phyloP scores from a whole-genome alignment of 192 early-diverging fungal species.

The Backusella psychrophila region DNA sequence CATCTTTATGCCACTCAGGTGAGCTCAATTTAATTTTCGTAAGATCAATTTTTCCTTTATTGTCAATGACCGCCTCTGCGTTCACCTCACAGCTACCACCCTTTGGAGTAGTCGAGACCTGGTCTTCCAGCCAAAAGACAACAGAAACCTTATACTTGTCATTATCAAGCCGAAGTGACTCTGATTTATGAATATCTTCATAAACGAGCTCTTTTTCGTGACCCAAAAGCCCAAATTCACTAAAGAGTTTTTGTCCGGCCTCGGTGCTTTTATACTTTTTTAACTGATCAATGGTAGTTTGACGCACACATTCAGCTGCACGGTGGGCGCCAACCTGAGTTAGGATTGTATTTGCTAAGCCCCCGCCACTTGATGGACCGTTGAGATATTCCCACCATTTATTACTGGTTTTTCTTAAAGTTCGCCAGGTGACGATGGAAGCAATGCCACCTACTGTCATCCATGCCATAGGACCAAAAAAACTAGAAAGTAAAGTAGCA shows the following conservation, averaged over 20 bases:
- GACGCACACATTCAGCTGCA: constrained; percentile 21
- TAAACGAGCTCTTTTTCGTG: not conserved
- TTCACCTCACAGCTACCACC: constrained; percentile 11
- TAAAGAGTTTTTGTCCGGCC: not conserved
- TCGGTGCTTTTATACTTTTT: not conserved
- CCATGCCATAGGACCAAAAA: constrained; percentile 7
- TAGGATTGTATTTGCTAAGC: not conserved
- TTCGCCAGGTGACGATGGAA: not conserved
- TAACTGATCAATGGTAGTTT: constrained; percentile 3
- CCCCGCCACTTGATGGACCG: not conserved
- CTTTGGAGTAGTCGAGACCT: not conserved
- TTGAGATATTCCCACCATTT: constrained; percentile 16
- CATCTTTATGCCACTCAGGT: constrained; percentile 13
- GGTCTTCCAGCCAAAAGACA: constrained; percentile 2
- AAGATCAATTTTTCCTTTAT: constrained; percentile 4
- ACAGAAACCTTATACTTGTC: not conserved
- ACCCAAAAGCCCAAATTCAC: constrained; percentile 1
- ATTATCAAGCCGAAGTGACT: not conserved
- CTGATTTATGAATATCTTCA: constrained; percentile 1
- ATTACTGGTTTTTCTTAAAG: constrained; percentile 1
- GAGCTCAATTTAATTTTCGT: not conserved
- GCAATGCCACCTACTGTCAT: constrained; percentile 8
- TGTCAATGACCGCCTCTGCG: not conserved
- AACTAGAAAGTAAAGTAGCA: not conserved
- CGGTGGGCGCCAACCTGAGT: constrained; percentile 13